A percentile compares a stretch with the other conserved stretches of the same genome.
These are phyloP conservation scores for Ustilago curta DNA, from an alignment of 1,284 basidiomycete species.

Conservation along the genomic window DNA sequence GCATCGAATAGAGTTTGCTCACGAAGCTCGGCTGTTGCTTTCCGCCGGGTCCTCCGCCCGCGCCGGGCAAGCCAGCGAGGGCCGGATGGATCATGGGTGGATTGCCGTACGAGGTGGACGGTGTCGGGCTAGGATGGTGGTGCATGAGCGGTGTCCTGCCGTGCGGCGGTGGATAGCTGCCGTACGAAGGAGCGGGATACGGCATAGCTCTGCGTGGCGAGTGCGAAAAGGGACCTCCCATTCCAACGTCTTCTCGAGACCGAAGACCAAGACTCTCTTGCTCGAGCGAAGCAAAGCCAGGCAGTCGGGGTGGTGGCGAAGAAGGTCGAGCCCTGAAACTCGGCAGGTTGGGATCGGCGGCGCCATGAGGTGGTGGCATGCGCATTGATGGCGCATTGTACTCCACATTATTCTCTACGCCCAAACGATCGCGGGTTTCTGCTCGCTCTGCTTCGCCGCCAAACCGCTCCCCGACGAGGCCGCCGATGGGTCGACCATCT, in stretches of 20 bases:
- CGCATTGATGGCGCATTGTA: slow-evolving; percentile 31
- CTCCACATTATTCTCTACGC: slow-evolving; percentile 29
- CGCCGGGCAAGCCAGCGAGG: slow-evolving; percentile 55
- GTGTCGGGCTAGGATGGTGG: slow-evolving; percentile 36
- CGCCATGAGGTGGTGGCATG: slow-evolving; percentile 38
- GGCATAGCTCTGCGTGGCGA: slow-evolving; percentile 39
- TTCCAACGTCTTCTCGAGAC: slow-evolving; percentile 19
- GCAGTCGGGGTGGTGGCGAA: slow-evolving; percentile 44
- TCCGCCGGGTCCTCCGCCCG: slow-evolving; percentile 52
- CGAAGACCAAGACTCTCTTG: slow-evolving; percentile 29
- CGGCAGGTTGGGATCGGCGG: slow-evolving; percentile 17
- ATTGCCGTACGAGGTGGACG: slow-evolving; percentile 48
- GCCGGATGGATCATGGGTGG: slow-evolving; percentile 60
- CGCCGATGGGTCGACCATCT: slow-evolving; percentile 32
- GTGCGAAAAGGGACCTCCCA: slow-evolving; percentile 20
- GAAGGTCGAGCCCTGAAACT: slow-evolving; percentile 24
- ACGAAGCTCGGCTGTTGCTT: slow-evolving; percentile 65
- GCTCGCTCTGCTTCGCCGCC: slow-evolving; percentile 18
- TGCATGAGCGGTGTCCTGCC: slow-evolving; percentile 37
- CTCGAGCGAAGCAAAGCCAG: slow-evolving; percentile 43
- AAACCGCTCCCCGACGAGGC: slow-evolving; percentile 33
- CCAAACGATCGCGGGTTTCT: slow-evolving; percentile 22
- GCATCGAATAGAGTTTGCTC: slow-evolving; percentile 64
- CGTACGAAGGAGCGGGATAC: slow-evolving; percentile 28
- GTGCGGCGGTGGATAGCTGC: slow-evolving; percentile 24